Evolutionary conservation across 768 basidiomycete genomes (phyloP).

Genomic region (Coprinellus aureogranulatus): DNA sequence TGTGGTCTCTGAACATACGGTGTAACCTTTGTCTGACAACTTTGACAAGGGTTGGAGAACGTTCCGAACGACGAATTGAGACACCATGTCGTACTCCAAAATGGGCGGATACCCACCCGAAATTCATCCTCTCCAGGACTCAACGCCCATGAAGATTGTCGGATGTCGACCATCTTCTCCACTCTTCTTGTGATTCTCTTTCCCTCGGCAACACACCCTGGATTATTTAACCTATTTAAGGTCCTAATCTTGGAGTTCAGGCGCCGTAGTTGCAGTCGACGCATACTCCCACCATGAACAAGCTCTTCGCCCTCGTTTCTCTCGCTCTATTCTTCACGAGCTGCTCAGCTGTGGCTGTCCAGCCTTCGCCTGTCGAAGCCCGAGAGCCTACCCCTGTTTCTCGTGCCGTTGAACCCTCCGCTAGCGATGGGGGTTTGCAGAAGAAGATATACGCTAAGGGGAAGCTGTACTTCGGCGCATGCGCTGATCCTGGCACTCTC

Average conservation of each 20-base stretch:
- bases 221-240: no score
- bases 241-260: no score
- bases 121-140: background rate
- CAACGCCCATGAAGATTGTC: background rate
- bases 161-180: background rate
- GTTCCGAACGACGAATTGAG: no score
- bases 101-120: background rate
- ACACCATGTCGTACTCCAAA: no score
- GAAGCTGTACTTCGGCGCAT: constrained; percentile 32
- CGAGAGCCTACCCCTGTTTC: background rate
- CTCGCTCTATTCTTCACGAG: constrained; percentile 18
- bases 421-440: constrained; percentile 20
- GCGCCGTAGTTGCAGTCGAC: background rate
- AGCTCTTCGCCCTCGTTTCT: constrained; percentile 21
- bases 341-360: constrained; percentile 2
- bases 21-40: no score
- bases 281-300: constrained; percentile 19
- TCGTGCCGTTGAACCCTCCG: constrained; percentile 2
- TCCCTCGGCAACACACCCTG: background rate
- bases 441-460: constrained; percentile 24
- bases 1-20: no score
- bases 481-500: constrained; percentile 24
- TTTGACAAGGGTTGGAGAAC: no score
- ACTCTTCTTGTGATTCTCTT: background rate
- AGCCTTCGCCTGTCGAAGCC: background rate